Evolutionary conservation across 192 early-diverging fungal genomes (phyloP).

Genomic region (Coemansia sp.): DNA sequence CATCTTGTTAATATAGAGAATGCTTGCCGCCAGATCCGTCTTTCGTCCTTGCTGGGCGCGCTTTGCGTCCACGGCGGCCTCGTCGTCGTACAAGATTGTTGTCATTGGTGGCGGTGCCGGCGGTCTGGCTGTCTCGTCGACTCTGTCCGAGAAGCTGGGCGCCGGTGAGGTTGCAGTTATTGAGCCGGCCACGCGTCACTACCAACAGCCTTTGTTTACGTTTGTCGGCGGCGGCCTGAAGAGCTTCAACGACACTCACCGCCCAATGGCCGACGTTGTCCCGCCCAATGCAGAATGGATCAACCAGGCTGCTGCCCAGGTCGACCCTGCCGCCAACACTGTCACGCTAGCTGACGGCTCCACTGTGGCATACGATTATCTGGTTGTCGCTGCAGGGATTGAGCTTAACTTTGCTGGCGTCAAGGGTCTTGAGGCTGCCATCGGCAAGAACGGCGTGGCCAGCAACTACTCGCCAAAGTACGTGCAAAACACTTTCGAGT

Average conservation of each 20-base stretch:
- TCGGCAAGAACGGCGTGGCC: conserved; percentile 80
- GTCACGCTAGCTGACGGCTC: conserved; percentile 68
- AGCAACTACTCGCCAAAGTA: conserved; percentile 76
- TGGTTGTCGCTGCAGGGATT: conserved; percentile 78
- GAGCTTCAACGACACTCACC: conserved; percentile 65
- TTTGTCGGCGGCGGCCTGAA: conserved; percentile 88
- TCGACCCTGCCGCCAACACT: conserved; percentile 69
- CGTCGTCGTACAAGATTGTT: conserved; percentile 53
- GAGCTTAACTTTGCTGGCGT: conserved; percentile 74
- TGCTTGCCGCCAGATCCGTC: conserved; percentile 22
- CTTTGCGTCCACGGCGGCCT: conserved; percentile 34
- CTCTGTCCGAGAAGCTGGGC: conserved; percentile 63
- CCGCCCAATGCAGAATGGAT: conserved; percentile 76
- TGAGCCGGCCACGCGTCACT: conserved; percentile 69
- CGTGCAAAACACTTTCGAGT: conserved; percentile 73
- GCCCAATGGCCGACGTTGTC: conserved; percentile 68
- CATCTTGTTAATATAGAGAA: conserved; percentile 15
- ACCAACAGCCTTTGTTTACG: conserved; percentile 89
- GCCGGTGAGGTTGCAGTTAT: conserved; percentile 69
- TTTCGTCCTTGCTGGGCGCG: conserved; percentile 27
- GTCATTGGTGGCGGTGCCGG: conserved; percentile 55
- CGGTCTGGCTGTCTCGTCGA: conserved; percentile 66
- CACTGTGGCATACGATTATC: conserved; percentile 61
- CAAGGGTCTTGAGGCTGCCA: conserved; percentile 68
- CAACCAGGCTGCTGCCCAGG: conserved; percentile 63